These are phyloP conservation scores for Catharanthus roseus DNA, from an alignment of 257 asterid species.

Conservation along the genomic window DNA sequence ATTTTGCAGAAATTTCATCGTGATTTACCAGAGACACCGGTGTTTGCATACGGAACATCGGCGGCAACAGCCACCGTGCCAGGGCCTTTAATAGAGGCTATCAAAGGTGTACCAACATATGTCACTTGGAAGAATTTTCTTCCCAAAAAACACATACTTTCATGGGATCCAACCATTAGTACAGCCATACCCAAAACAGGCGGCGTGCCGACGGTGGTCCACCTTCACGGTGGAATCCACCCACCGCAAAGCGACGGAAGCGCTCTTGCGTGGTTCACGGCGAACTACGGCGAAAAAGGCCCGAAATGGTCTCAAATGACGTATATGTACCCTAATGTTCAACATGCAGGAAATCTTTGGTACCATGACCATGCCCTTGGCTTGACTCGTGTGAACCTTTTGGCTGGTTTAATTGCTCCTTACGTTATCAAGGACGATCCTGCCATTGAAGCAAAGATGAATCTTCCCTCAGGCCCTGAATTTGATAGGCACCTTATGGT, in stretches of 20 bases:
- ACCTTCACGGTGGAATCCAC: conserved; percentile 17
- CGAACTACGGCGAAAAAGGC: not conserved
- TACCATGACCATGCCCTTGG: conserved; percentile 18
- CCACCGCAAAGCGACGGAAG: conserved; percentile 13
- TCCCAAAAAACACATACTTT: conserved; percentile 1
- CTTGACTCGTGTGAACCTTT: conserved; percentile 12
- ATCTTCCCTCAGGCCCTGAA: conserved; percentile 11
- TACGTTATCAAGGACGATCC: conserved; percentile 11
- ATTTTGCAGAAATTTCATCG: conserved; percentile 11
- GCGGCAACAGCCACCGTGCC: conserved; percentile 13
- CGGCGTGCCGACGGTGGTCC: conserved; percentile 8
- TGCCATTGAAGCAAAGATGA: not conserved
- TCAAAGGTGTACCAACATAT: not conserved
- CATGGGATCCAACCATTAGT: conserved; percentile 7
- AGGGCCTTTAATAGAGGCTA: conserved; percentile 9
- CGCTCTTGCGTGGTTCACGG: conserved; percentile 18
- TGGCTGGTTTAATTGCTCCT: conserved; percentile 14
- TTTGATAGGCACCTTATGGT: conserved; percentile 16
- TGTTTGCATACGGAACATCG: conserved; percentile 18
- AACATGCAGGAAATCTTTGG: conserved; percentile 15
- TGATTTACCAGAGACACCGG: conserved; percentile 11
- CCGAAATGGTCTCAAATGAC: conserved; percentile 8
- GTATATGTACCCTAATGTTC: conserved; percentile 7
- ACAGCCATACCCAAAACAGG: conserved; percentile 3
- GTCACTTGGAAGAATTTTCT: conserved; percentile 13